Evolutionary conservation across 192 early-diverging fungal species (phyloP).

Genomic region (Piromyces sp.): DNA sequence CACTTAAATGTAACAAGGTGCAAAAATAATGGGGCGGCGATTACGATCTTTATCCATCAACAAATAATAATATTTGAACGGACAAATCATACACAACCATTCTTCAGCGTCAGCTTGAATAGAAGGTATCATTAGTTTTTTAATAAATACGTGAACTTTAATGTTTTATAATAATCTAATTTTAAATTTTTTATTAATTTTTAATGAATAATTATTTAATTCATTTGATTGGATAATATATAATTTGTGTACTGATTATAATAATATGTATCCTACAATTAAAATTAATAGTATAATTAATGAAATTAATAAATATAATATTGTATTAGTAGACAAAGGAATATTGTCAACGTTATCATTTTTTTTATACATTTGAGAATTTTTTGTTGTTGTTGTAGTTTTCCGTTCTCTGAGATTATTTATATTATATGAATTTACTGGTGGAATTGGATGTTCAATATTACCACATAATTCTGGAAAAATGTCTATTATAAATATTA

Average conservation of each 20-base stretch:
- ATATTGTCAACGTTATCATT: background rate
- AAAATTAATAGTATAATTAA: background rate
- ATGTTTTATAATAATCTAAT: background rate
- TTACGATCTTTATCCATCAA: background rate
- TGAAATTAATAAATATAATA: background rate
- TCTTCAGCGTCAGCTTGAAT: background rate
- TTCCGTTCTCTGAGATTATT: background rate
- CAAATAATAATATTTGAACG: background rate
- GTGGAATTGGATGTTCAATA: too few relatives aligned
- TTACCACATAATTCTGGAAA: too few relatives aligned
- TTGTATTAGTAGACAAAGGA: background rate
- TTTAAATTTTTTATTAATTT: background rate
- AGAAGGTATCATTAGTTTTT: background rate
- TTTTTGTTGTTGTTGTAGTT: background rate
- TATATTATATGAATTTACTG: too few relatives aligned
- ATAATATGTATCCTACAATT: background rate
- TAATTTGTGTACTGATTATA: background rate
- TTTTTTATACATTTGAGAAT: background rate
- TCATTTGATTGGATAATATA: background rate
- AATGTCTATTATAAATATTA: too few relatives aligned
- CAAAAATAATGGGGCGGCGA: background rate
- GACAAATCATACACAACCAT: background rate
- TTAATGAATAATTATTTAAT: background rate
- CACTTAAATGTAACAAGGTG: background rate
- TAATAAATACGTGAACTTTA: background rate